These are phyloP conservation scores for Boletus barrowsii DNA, from an alignment of 768 basidiomycete genomes.

Conservation along the genomic window DNA sequence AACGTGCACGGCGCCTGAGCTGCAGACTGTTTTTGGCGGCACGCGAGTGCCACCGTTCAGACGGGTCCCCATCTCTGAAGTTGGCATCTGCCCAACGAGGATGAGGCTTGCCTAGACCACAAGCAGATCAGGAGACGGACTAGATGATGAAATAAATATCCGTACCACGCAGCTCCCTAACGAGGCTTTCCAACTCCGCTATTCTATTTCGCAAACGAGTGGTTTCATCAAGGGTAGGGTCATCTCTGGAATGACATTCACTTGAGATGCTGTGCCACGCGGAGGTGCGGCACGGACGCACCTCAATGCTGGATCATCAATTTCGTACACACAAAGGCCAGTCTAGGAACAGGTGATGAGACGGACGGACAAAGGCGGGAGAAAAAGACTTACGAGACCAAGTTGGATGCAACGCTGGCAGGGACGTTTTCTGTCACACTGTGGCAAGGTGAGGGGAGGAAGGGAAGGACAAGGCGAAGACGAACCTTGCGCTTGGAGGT, in stretches of 20 bases:
- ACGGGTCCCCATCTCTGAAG: constrained; percentile 77
- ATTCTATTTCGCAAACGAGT: constrained; percentile 84
- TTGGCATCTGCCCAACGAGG: constrained; percentile 81
- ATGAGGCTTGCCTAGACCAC: constrained; percentile 70
- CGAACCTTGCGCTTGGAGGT: constrained; percentile 89
- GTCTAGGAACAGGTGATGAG: constrained; percentile 47
- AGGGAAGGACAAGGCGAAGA: background rate
- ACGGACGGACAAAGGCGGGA: background rate
- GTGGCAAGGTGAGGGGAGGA: constrained; percentile 8
- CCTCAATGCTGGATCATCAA: constrained; percentile 85
- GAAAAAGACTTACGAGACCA: constrained; percentile 57
- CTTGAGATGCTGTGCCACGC: background rate
- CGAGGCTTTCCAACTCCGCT: constrained; percentile 89
- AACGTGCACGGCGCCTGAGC: constrained; percentile 39
- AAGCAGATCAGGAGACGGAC: constrained; percentile 7
- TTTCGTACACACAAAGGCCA: constrained; percentile 92
- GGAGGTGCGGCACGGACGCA: constrained; percentile 24
- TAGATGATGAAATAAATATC: constrained; percentile 12
- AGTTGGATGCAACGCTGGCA: constrained; percentile 90
- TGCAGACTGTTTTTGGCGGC: constrained; percentile 64
- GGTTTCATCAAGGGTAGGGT: constrained; percentile 83
- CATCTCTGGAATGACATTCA: constrained; percentile 52
- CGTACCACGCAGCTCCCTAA: constrained; percentile 80
- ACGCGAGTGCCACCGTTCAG: constrained; percentile 84
- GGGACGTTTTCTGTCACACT: constrained; percentile 89